A percentile compares a stretch with the other conserved stretches of the same genome.
Evolutionary conservation across 2,329 filamentous ascomycete genomes (phyloP).

Genomic region (Curvularia lunata): DNA sequence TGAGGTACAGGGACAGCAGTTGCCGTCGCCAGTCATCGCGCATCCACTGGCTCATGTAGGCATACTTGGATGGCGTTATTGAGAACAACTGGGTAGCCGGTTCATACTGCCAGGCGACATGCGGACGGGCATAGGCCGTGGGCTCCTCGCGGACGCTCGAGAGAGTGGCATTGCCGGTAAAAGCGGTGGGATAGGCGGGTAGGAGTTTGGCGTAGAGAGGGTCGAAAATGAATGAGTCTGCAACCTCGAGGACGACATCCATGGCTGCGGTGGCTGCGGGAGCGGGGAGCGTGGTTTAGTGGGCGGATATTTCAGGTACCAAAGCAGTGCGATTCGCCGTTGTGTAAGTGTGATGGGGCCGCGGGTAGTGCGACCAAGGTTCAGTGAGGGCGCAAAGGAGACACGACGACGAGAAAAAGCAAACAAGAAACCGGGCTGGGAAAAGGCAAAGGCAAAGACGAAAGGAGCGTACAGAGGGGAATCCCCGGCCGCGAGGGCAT

Average conservation of each 20-base stretch:
- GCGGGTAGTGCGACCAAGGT: constrained; percentile 5
- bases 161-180: constrained; percentile 63
- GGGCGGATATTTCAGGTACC: constrained; percentile 28
- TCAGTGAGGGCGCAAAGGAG: neutral
- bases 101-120: constrained; percentile 67
- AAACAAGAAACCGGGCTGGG: neutral
- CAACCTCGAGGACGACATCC: constrained; percentile 89
- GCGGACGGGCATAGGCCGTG: constrained; percentile 31
- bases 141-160: constrained; percentile 54
- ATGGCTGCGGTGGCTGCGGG: constrained; percentile 57
- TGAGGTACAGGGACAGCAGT: constrained; percentile 75
- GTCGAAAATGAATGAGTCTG: constrained; percentile 83
- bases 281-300: constrained; percentile 14
- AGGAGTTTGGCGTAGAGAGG: constrained; percentile 74
- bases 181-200: constrained; percentile 61
- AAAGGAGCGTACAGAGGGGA: constrained; percentile 9
- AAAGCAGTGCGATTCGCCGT: constrained; percentile 27
- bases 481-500: constrained; percentile 12
- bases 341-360: constrained; percentile 4
- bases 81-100: constrained; percentile 74
- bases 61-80: constrained; percentile 73
- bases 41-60: constrained; percentile 78
- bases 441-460: constrained; percentile 6
- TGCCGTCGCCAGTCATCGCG: constrained; percentile 82
- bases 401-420: neutral